Evolutionary conservation across 192 early-diverging fungal species (phyloP), one percentile per base, ranked within the genome.

Genomic region (Cladochytrium replicatum): DNA sequence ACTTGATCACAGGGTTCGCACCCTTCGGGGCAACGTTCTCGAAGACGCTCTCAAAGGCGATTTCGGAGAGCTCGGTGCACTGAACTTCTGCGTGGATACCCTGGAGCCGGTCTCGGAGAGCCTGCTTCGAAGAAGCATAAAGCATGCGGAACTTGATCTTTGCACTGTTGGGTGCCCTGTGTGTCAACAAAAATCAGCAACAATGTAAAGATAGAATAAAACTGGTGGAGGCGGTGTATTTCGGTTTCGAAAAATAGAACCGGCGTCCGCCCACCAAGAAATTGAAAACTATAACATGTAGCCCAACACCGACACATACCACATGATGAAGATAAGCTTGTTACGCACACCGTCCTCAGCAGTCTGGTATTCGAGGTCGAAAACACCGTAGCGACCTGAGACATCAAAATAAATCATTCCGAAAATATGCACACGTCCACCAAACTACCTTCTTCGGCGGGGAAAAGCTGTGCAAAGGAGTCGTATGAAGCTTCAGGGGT

Each of bases 241-340:
- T n/a, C 8, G 11, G 22, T 15, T 15, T n/a, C n/a, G n/a, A n/a
- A n/a, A n/a, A n/a, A n/a, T n/a, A n/a, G n/a, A n/a, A n/a, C n/a
- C n/a, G n/a, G n/a, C n/a, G n/a, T n/a, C n/a, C n/a, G n/a, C n/a
- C n/a, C n/a, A n/a, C n/a, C n/a, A n/a, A n/a, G n/a, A n/a, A n/a
- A n/a, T n/a, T n/a, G n/a, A n/a, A n/a, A n/a, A n/a, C n/a, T n/a
- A n/a, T n/a, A n/a, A n/a, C n/a, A n/a, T n/a, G n/a, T n/a, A n/a
- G n/a, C 4, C 0, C 1, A 31, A 30, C 9, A 25, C 31, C 26
- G 7, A 6, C 3, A 57, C 67, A 48, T 74, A 88, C 90, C 91
- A 97, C 41, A 85, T 37, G 47, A 69, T 80, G 56, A 97, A 97
- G 55, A 88, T 62, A 41, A 97, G 75, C 76, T 91, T 92, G 74